A percentile compares a stretch with the other conserved stretches of the same genome.
These are phyloP conservation scores for Russula brevipes DNA, from an alignment of 768 basidiomycete genomes.

Conservation along the genomic window DNA sequence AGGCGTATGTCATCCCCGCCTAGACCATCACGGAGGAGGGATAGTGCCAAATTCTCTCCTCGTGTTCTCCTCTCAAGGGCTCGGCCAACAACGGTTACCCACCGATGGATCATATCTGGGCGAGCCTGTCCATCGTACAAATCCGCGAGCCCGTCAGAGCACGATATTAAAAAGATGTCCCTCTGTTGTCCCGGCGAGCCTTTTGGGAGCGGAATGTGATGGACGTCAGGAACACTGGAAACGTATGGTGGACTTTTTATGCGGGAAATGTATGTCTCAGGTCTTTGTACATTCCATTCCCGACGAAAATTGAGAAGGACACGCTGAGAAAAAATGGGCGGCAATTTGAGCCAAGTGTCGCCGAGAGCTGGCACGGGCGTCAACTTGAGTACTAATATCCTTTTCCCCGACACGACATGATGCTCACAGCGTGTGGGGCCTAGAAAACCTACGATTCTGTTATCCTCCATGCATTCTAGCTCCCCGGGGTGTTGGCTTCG, in stretches of 20 bases:
- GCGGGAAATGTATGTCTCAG: slow-evolving; percentile 33
- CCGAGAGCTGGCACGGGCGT: slow-evolving; percentile 31
- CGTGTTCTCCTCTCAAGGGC: slow-evolving; percentile 26
- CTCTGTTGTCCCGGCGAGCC: slow-evolving; percentile 23
- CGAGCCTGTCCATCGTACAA: slow-evolving; percentile 34
- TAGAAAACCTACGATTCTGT: slow-evolving; percentile 69
- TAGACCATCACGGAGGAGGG: slow-evolving; percentile 39
- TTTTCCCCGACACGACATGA: slow-evolving; percentile 22
- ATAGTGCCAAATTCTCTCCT: slow-evolving; percentile 37
- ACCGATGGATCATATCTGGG: slow-evolving; percentile 33
- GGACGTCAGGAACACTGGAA: slow-evolving; percentile 39
- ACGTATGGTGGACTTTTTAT: slow-evolving; percentile 45
- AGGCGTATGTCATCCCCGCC: slow-evolving; percentile 39
- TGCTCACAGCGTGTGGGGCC: slow-evolving; percentile 69
- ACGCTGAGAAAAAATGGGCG: slow-evolving; percentile 31
- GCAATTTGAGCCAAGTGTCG: slow-evolving; percentile 37
- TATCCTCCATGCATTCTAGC: slow-evolving; percentile 58
- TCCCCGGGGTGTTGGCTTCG: slow-evolving; percentile 62
- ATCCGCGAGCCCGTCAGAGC: slow-evolving; percentile 45
- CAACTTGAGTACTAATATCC: background rate
- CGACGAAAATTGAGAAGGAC: slow-evolving; percentile 36
- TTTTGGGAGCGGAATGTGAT: slow-evolving; percentile 34
- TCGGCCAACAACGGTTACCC: slow-evolving; percentile 34
- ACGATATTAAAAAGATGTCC: slow-evolving; percentile 36
- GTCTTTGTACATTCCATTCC: slow-evolving; percentile 34